phyloP scores from a whole-genome alignment of 495 filamentous ascomycete genomes.

The Penicillium ochrochloron region DNA sequence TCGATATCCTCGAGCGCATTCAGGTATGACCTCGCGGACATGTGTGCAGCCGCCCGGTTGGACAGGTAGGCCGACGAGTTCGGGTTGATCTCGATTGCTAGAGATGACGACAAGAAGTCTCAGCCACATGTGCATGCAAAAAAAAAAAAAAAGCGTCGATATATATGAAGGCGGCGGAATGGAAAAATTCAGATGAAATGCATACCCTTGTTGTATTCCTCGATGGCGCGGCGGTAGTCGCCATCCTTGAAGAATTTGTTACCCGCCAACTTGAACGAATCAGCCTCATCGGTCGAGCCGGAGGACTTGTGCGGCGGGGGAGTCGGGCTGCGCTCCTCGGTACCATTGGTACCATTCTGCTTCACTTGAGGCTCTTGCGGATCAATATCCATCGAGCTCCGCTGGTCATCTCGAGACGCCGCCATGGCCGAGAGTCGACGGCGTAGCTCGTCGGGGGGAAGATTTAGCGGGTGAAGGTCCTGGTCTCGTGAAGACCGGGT shows the following conservation, averaged over 20 bases:
- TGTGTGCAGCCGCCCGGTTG: slow-evolving; percentile 93
- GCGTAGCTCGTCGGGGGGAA: slow-evolving; percentile 82
- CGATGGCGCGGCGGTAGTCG: slow-evolving; percentile 82
- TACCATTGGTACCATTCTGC: slow-evolving; percentile 63
- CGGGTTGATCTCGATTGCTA: slow-evolving; percentile 76
- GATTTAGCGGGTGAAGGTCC: slow-evolving; percentile 81
- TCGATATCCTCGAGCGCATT: slow-evolving; percentile 86
- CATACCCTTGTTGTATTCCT: slow-evolving; percentile 92
- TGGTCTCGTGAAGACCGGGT: slow-evolving; percentile 61
- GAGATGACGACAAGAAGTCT: slow-evolving; percentile 18
- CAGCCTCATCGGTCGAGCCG: slow-evolving; percentile 67
- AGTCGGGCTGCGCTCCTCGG: slow-evolving; percentile 62
- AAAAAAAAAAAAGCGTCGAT: not conserved
- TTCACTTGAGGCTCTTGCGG: slow-evolving; percentile 55
- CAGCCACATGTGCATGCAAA: slow-evolving; percentile 1
- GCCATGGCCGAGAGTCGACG: slow-evolving; percentile 71
- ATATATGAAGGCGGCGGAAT: not conserved
- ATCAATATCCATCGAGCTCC: slow-evolving; percentile 81
- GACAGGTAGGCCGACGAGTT: slow-evolving; percentile 85
- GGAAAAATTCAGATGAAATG: slow-evolving; percentile 9
- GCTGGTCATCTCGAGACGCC: slow-evolving; percentile 60
- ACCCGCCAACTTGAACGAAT: slow-evolving; percentile 86
- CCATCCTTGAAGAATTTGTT: slow-evolving; percentile 96
- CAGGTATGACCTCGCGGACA: slow-evolving; percentile 76
- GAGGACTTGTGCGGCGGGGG: slow-evolving; percentile 78